These are phyloP conservation scores for Aphanomyces invadans DNA, from an alignment of 352 stramenopile genomes.

Conservation along the genomic window DNA sequence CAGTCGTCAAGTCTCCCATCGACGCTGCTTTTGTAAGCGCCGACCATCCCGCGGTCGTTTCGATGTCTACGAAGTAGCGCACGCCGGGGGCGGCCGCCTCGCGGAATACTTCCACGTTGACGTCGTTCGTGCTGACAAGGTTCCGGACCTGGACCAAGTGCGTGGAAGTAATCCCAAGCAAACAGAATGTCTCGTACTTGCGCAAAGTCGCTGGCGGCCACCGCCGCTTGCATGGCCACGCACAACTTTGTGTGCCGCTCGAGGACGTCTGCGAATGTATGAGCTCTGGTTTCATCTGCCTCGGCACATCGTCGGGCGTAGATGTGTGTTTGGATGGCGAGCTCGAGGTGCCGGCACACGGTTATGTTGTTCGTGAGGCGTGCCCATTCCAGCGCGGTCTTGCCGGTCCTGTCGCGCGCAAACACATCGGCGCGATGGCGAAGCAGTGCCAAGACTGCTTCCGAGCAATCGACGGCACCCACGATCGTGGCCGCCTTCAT, in stretches of 20 bases:
- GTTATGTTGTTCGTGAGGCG: slow-evolving; percentile 37
- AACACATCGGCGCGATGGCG: slow-evolving; percentile 28
- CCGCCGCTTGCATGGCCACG: not conserved
- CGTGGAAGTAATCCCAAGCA: not conserved
- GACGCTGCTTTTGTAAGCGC: slow-evolving; percentile 55
- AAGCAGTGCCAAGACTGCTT: not conserved
- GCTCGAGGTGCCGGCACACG: slow-evolving; percentile 18
- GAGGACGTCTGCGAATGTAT: not conserved
- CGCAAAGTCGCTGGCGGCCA: no score
- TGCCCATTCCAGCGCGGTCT: slow-evolving; percentile 63
- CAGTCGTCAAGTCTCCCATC: slow-evolving; percentile 33
- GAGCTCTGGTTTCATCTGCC: not conserved
- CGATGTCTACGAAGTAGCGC: slow-evolving; percentile 41
- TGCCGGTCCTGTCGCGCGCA: slow-evolving; percentile 45
- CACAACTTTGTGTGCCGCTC: not conserved
- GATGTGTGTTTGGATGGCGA: slow-evolving; percentile 16
- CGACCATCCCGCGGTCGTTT: slow-evolving; percentile 62
- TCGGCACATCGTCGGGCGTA: not conserved
- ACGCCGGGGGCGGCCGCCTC: not conserved
- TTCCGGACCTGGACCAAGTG: not conserved
- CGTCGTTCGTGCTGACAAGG: not conserved
- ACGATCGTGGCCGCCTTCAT: slow-evolving; percentile 60
- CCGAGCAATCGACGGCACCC: not conserved
- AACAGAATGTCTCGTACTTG: no score
- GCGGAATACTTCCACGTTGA: not conserved